Conservation (phyloP, 1,139 yeast species). For the Suzukiozyma palmioleophila region DNA sequence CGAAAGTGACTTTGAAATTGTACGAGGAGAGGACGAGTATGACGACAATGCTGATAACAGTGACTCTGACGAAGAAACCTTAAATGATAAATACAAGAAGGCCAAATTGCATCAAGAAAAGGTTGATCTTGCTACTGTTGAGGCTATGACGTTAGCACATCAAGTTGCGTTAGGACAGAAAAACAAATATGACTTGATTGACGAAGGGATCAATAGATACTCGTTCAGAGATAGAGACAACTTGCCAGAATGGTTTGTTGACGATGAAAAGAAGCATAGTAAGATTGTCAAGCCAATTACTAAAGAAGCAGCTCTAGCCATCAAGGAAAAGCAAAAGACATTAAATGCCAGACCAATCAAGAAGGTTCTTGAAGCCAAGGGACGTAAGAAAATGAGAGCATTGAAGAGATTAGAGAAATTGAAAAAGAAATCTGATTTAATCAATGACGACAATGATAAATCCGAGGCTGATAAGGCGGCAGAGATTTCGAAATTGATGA, state of each 20-base stretch:
- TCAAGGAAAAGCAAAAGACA: slow-evolving; percentile 83
- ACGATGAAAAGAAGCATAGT: slow-evolving; percentile 84
- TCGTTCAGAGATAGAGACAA: slow-evolving; percentile 89
- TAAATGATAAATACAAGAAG: slow-evolving; percentile 27
- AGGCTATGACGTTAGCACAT: slow-evolving; percentile 98
- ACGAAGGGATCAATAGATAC: slow-evolving; percentile 88
- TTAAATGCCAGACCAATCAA: slow-evolving; percentile 96
- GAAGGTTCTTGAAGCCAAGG: slow-evolving; percentile 96
- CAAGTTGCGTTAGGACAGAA: slow-evolving; percentile 87
- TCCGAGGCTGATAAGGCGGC: slow-evolving; percentile 93
- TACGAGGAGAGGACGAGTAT: slow-evolving; percentile 40
- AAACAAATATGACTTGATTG: slow-evolving; percentile 75
- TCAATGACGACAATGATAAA: slow-evolving; percentile 82
- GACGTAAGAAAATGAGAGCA: slow-evolving; percentile 95
- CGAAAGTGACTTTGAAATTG: slow-evolving; percentile 52
- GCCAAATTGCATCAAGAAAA: slow-evolving; percentile 52
- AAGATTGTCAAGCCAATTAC: slow-evolving; percentile 89
- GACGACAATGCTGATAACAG: slow-evolving; percentile 35
- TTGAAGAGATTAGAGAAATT: slow-evolving; percentile 81
- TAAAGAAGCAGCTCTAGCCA: slow-evolving; percentile 91
- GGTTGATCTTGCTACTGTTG: slow-evolving; percentile 84
- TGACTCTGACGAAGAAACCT: slow-evolving; percentile 43
- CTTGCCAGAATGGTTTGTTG: slow-evolving; percentile 92
- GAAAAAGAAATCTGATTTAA: slow-evolving; percentile 89
- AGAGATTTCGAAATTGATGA: slow-evolving; percentile 83